phyloP scores from a whole-genome alignment of 2,329 filamentous ascomycete genomes.

The Dactylellina cionopaga region DNA sequence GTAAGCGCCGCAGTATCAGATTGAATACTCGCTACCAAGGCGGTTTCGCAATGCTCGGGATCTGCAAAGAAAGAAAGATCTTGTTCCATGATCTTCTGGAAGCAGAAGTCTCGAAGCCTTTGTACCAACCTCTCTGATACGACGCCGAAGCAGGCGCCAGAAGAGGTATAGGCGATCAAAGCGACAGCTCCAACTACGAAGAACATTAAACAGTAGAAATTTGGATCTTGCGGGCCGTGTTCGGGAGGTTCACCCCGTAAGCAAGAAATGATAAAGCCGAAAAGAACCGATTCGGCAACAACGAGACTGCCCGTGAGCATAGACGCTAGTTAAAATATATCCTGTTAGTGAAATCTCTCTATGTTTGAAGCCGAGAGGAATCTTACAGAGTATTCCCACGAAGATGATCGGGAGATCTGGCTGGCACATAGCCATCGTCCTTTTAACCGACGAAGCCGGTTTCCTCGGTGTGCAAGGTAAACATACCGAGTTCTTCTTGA shows the following conservation, averaged over 20 bases:
- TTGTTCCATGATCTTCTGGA: slow-evolving; percentile 56
- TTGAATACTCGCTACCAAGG: slow-evolving; percentile 63
- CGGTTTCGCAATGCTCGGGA: slow-evolving; percentile 62
- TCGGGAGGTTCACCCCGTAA: slow-evolving; percentile 64
- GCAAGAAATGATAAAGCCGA: slow-evolving; percentile 66
- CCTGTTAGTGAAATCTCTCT: slow-evolving; percentile 7
- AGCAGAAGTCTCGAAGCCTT: slow-evolving; percentile 62
- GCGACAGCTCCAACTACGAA: slow-evolving; percentile 67
- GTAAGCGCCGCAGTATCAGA: slow-evolving; percentile 65
- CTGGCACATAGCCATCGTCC: slow-evolving; percentile 42
- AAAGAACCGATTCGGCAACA: slow-evolving; percentile 70
- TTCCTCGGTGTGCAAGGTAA: slow-evolving; percentile 6
- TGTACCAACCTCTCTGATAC: slow-evolving; percentile 64
- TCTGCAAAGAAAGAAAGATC: slow-evolving; percentile 62
- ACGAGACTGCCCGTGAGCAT: slow-evolving; percentile 65
- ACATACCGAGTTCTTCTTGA: slow-evolving; percentile 40
- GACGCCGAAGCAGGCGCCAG: slow-evolving; percentile 64
- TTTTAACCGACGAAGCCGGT: slow-evolving; percentile 28
- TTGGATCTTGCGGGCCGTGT: slow-evolving; percentile 56
- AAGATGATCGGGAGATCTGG: slow-evolving; percentile 39
- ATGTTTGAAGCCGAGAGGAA: neutral
- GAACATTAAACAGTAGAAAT: slow-evolving; percentile 65
- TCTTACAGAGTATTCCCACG: slow-evolving; percentile 32
- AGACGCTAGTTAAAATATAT: slow-evolving; percentile 58
- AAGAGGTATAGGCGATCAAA: slow-evolving; percentile 62